Conservation (phyloP, 163 green algal genomes). For the Chlamydomonas reinhardtii region DNA sequence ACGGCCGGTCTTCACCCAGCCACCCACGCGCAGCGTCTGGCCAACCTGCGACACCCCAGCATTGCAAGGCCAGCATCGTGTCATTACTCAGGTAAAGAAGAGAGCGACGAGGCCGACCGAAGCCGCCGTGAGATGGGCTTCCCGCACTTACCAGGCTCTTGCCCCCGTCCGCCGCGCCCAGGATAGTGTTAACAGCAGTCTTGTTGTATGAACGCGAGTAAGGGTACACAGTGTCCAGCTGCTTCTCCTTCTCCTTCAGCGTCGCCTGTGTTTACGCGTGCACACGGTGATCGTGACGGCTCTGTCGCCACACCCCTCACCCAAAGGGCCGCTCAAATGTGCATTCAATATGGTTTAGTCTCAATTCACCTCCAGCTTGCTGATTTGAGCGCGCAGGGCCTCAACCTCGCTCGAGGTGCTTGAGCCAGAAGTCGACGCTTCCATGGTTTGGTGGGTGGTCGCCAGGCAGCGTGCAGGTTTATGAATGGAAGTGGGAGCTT, state of each 20-base stretch:
- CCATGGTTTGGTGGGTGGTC: conserved; percentile 17
- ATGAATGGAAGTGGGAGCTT: not conserved
- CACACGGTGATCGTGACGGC: not conserved
- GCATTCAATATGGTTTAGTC: too few species aligned
- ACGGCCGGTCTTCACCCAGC: conserved; percentile 98
- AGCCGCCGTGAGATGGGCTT: too few species aligned
- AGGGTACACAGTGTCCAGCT: conserved; percentile 69
- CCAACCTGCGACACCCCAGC: conserved; percentile 69
- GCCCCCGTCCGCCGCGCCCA: conserved; percentile 75
- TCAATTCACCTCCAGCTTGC: conserved; percentile 71
- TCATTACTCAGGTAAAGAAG: not conserved
- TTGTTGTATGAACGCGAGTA: conserved; percentile 85
- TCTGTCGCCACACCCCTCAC: too few species aligned
- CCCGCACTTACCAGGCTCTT: conserved; percentile 71
- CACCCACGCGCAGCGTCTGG: conserved; percentile 85
- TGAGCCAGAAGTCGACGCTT: not conserved
- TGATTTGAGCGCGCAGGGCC: conserved; percentile 74
- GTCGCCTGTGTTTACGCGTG: conserved; percentile 56
- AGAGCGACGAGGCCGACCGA: too few species aligned
- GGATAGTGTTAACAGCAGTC: conserved; percentile 75
- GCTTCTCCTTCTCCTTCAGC: conserved; percentile 76
- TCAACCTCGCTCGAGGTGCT: conserved; percentile 72
- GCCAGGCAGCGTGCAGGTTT: conserved; percentile 11
- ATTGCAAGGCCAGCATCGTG: too few species aligned
- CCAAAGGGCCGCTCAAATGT: too few species aligned